Conservation (phyloP, 345 rosid species). For the Lepidium africanum region DNA sequence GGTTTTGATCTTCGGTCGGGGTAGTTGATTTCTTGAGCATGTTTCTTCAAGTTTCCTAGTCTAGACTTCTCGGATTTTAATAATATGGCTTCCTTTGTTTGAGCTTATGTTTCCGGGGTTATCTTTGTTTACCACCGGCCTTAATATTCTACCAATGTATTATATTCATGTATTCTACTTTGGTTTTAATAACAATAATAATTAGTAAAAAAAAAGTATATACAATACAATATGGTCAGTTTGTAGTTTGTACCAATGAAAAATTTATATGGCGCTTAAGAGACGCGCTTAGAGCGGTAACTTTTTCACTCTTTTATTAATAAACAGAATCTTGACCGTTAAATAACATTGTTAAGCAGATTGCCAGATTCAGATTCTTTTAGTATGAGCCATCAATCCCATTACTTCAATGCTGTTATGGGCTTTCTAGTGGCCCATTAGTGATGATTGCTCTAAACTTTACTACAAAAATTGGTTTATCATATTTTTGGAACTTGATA, state of each 20-base stretch:
- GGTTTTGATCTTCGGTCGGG: no score
- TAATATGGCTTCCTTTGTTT: no score
- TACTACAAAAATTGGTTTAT: neutral
- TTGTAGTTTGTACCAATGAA: neutral
- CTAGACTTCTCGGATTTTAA: no score
- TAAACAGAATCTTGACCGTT: neutral
- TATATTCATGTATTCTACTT: no score
- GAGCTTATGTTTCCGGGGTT: no score
- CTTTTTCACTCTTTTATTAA: neutral
- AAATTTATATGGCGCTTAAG: conserved; percentile 2
- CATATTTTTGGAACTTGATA: neutral
- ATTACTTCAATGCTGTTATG: neutral
- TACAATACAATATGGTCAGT: neutral
- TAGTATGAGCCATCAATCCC: neutral
- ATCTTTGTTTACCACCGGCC: no score
- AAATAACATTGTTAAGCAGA: neutral
- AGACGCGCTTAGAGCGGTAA: neutral
- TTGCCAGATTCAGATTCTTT: neutral
- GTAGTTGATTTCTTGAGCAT: no score
- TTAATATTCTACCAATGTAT: no score
- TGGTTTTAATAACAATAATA: no score
- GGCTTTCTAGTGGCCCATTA: neutral
- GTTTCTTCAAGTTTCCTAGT: no score
- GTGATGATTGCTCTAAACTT: neutral
- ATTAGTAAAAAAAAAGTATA: neutral